These are phyloP conservation scores for Coprinellus micaceus DNA, from an alignment of 768 basidiomycete species.

Conservation along the genomic window DNA sequence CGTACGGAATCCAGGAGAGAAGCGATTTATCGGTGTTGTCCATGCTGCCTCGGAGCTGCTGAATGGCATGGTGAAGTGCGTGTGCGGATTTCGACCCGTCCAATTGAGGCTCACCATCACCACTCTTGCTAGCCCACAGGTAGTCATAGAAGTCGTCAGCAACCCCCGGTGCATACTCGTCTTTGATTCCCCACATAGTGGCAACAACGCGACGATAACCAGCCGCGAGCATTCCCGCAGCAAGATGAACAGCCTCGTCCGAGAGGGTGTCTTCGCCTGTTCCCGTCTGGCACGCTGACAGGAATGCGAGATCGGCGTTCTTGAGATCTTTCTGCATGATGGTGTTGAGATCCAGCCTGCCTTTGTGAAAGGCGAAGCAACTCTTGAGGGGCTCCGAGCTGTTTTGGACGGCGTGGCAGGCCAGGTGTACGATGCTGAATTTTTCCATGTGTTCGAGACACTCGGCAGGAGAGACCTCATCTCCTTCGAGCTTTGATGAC, in stretches of 20 bases:
- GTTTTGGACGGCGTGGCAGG: conserved; percentile 15
- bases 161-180: too few relatives aligned
- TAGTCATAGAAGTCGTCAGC: conserved; percentile 7
- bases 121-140: background rate
- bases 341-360: conserved; percentile 6
- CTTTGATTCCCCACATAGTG: too few relatives aligned
- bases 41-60: background rate
- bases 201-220: too few relatives aligned
- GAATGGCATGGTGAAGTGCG: conserved; percentile 8
- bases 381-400: conserved; percentile 8
- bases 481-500: conserved; percentile 17
- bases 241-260: conserved; percentile 18
- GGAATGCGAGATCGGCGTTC: conserved; percentile 14
- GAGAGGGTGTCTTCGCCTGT: conserved; percentile 12
- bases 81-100: conserved; percentile 1
- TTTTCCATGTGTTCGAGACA: conserved; percentile 10
- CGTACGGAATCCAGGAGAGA: too few relatives aligned
- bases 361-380: conserved; percentile 12
- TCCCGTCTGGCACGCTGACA: conserved; percentile 19
- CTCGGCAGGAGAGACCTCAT: conserved; percentile 5
- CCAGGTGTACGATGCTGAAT: conserved; percentile 15
- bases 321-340: conserved; percentile 12
- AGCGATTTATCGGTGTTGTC: background rate
- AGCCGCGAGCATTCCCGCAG: too few relatives aligned
- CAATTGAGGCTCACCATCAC: background rate